Conservation (phyloP, 495 filamentous ascomycete genomes). For the Recurvomyces mirabilis region DNA sequence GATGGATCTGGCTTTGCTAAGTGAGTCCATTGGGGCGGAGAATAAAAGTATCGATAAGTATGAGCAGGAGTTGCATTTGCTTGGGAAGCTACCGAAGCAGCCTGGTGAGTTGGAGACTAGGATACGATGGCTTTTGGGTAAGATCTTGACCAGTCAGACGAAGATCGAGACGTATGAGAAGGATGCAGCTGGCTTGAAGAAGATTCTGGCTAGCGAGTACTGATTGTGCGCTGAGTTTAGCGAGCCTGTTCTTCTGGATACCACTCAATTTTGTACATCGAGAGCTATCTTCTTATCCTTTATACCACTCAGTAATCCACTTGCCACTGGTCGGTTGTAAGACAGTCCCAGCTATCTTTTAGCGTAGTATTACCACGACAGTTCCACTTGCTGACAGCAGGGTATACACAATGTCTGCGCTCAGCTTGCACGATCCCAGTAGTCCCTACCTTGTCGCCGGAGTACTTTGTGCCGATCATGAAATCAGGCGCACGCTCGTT, state of each 20-base stretch:
- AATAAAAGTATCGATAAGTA: conserved; percentile 62
- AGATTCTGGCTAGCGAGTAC: conserved; percentile 36
- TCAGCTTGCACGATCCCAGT: too few species aligned
- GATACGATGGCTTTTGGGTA: conserved; percentile 59
- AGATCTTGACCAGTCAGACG: conserved; percentile 57
- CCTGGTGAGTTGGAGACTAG: conserved; percentile 51
- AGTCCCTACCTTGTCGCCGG: too few species aligned
- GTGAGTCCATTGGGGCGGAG: conserved; percentile 58
- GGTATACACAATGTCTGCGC: too few species aligned
- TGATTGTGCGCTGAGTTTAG: too few species aligned
- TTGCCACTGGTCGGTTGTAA: too few species aligned
- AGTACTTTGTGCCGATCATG: too few species aligned
- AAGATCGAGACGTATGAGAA: conserved; percentile 67
- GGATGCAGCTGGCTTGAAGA: conserved; percentile 61
- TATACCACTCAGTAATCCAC: too few species aligned
- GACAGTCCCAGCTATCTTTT: too few species aligned
- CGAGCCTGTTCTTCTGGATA: too few species aligned
- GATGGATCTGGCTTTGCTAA: conserved; percentile 61
- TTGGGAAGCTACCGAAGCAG: conserved; percentile 49
- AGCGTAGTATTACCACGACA: too few species aligned
- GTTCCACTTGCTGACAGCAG: too few species aligned
- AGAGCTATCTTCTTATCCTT: neutral
- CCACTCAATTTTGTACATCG: neutral
- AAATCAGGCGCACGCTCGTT: too few species aligned
- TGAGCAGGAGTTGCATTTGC: conserved; percentile 62